Evolutionary conservation across 2,329 filamentous ascomycete genomes (phyloP).

Genomic region (Piedraia hortae): DNA sequence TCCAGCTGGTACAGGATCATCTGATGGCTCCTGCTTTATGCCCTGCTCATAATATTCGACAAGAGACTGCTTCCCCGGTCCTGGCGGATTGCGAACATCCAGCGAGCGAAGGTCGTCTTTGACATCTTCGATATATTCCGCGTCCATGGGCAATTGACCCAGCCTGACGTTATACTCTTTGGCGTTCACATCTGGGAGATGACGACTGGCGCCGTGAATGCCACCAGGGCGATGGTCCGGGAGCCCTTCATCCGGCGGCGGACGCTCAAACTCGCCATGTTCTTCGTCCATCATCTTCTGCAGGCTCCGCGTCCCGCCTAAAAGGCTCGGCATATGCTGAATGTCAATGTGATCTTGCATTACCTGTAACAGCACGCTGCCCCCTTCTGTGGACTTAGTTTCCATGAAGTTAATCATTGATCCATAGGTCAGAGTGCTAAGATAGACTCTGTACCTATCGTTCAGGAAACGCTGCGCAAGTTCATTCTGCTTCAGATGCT

Average conservation of each 20-base stretch:
- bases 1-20: conserved; percentile 52
- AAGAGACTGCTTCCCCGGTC: conserved; percentile 40
- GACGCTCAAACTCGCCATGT: conserved; percentile 26
- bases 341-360: conserved; percentile 34
- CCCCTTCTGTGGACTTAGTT: conserved; percentile 56
- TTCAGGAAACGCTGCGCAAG: conserved; percentile 57
- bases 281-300: conserved; percentile 29
- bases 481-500: conserved; percentile 50
- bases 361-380: conserved; percentile 48
- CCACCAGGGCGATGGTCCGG: conserved; percentile 38
- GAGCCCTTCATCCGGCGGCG: conserved; percentile 40
- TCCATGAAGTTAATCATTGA: conserved; percentile 74
- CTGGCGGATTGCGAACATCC: conserved; percentile 49
- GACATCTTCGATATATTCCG: conserved; percentile 58
- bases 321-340: conserved; percentile 28
- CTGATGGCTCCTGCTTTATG: conserved; percentile 68
- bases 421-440: conserved; percentile 64
- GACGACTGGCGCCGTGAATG: conserved; percentile 23
- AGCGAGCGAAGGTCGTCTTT: conserved; percentile 66
- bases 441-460: conserved; percentile 67
- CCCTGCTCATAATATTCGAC: conserved; percentile 70
- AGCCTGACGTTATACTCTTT: conserved; percentile 34
- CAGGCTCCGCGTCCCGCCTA: conserved; percentile 27
- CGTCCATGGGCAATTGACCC: conserved; percentile 59
- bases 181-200: neutral